Conservation (phyloP, 495 filamentous ascomycete species). For the Hyaloscypha bicolor region DNA sequence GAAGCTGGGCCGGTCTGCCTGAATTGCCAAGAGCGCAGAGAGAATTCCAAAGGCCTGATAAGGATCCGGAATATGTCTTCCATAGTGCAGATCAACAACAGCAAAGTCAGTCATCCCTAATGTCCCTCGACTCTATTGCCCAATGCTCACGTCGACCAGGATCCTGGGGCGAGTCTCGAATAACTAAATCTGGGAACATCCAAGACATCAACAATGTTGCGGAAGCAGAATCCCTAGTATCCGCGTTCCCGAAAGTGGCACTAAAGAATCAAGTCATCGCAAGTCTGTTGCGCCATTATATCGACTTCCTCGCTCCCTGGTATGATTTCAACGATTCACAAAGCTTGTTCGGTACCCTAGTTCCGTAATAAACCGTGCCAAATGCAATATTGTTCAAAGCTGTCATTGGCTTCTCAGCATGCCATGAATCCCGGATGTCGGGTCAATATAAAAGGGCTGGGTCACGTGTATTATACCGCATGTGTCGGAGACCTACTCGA, state of each 20-base stretch:
- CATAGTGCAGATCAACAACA: background rate
- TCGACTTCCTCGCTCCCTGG: conserved; percentile 38
- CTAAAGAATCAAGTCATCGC: conserved; percentile 32
- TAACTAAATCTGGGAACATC: background rate
- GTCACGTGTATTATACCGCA: conserved; percentile 23
- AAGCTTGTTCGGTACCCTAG: conserved; percentile 35
- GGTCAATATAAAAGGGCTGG: conserved; percentile 16
- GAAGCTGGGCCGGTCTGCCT: conserved; percentile 33
- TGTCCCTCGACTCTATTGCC: background rate
- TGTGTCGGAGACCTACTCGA: conserved; percentile 26
- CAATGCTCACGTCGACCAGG: background rate
- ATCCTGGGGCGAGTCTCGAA: background rate
- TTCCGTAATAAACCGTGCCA: conserved; percentile 34
- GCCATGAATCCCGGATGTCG: conserved; percentile 26
- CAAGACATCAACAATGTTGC: background rate
- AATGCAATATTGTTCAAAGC: conserved; percentile 40
- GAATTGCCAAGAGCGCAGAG: conserved; percentile 31
- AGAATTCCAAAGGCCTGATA: conserved; percentile 34
- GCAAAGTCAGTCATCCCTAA: background rate
- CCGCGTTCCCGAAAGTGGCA: conserved; percentile 28
- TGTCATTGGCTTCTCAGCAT: conserved; percentile 40
- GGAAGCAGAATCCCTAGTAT: conserved; percentile 12
- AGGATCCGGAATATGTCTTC: conserved; percentile 16
- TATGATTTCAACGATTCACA: conserved; percentile 42
- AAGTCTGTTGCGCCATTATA: conserved; percentile 38